Evolutionary conservation across 1,139 yeast species (phyloP), one percentile per base, ranked within the genome.

Genomic region (Diutina scorzettiae): DNA sequence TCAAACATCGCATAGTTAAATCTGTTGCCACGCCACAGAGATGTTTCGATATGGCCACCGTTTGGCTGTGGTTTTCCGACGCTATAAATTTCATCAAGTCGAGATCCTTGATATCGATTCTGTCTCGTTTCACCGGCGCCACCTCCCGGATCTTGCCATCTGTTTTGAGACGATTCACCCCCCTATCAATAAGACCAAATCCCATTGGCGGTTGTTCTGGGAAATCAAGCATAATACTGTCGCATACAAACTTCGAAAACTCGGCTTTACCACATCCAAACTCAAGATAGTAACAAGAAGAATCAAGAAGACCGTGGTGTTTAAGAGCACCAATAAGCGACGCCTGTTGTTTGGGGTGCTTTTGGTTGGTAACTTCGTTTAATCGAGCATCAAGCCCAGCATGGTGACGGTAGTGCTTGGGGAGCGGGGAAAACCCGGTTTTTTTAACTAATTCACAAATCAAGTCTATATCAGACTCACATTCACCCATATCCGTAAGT

Each of bases 1-100:
- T 21, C 76, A 70, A 45, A 77, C 78, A 82, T 49, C 78, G 69
- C 32, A 87, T 59, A 0, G 96, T 82, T 41, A 87, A 63, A 56
- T 87, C 96, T 0, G 96, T 87, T 1, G 96, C 96, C 5, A 83
- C 94, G 6, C 96, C 96, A 61, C 96, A 87, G 37, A 87, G 62
- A 60, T 87, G 96, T 57, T 87, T 87, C 2, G 95, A 85, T 2
- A 86, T 76, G 2, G 79, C 85, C 11, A 81, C 78, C 9, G 30
- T 14, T 30, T 73, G 57, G 3, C 49, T 49, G 8, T 50, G 49
- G 1, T 55, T 54, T 3, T 46, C 39, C 11, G 53, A 44, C 5
- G 7, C 49, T 54, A 79, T 47, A 29, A 78, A 69, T 19, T 62
- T 57, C 43, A 69, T 74, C 12, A 85, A 57, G 42, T 69, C 57